Conservation (phyloP, 345 rosid species). For the Acer yangbiense region DNA sequence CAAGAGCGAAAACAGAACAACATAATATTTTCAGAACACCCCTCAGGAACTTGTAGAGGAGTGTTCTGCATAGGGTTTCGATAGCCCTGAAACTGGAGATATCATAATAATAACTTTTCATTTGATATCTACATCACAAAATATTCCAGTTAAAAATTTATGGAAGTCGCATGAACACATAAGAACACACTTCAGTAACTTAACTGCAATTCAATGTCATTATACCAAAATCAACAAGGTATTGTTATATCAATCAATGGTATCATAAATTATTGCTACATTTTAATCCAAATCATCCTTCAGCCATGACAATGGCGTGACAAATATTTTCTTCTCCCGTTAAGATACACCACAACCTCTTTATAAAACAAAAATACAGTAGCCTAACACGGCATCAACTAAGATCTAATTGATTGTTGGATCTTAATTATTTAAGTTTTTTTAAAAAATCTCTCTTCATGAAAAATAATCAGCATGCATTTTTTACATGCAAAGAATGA, state of each 20-base stretch:
- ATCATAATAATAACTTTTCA: neutral
- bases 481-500: slow-evolving; percentile 60
- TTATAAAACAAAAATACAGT: slow-evolving; percentile 11
- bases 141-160: neutral
- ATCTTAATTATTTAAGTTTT: slow-evolving; percentile 15
- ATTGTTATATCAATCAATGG: neutral
- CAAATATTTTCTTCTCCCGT: slow-evolving; percentile 23
- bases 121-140: neutral
- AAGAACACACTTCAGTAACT: neutral
- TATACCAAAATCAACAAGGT: neutral
- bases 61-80: neutral
- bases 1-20: neutral
- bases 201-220: neutral
- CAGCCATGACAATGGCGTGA: neutral
- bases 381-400: slow-evolving; percentile 15
- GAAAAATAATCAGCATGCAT: slow-evolving; percentile 58
- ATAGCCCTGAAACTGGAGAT: too few species aligned
- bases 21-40: too few species aligned
- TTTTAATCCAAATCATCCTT: neutral
- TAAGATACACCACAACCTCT: slow-evolving; percentile 27
- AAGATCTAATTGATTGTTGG: slow-evolving; percentile 7
- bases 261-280: neutral
- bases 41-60: too few species aligned
- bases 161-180: neutral
- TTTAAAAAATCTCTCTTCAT: slow-evolving; percentile 21